These are phyloP conservation scores for Linderniella brevidens DNA, from an alignment of 257 asterid species.

Conservation along the genomic window DNA sequence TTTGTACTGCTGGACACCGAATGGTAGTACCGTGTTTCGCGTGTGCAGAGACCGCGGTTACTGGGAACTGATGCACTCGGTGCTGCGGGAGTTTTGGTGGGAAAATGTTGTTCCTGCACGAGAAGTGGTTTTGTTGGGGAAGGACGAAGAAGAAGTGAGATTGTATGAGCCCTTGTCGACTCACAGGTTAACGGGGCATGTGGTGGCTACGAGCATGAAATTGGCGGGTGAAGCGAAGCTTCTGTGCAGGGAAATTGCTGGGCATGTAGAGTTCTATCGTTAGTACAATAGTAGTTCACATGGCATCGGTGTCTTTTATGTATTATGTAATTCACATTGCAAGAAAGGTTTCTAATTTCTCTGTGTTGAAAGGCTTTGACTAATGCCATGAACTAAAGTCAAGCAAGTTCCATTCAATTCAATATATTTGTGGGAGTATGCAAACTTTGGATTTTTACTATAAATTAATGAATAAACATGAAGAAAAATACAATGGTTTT, in stretches of 20 bases:
- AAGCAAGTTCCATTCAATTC: too few species aligned
- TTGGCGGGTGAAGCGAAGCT: conserved; percentile 61
- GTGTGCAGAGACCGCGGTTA: conserved; percentile 50
- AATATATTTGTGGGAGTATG: too few species aligned
- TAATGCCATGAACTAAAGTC: too few species aligned
- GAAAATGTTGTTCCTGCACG: conserved; percentile 82
- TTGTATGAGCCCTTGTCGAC: conserved; percentile 49
- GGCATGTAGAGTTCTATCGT: conserved; percentile 41
- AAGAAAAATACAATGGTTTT: too few species aligned
- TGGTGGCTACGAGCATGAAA: conserved; percentile 53
- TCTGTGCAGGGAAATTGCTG: conserved; percentile 80
- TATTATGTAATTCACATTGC: too few species aligned
- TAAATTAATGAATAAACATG: too few species aligned
- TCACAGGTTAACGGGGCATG: conserved; percentile 59
- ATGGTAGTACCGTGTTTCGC: conserved; percentile 73
- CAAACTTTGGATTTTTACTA: too few species aligned
- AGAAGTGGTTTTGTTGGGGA: conserved; percentile 47
- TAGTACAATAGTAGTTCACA: too few species aligned
- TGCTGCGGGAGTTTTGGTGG: conserved; percentile 91
- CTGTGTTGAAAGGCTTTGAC: too few species aligned
- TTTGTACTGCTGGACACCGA: conserved; percentile 92
- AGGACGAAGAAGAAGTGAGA: conserved; percentile 57
- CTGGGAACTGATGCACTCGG: conserved; percentile 57
- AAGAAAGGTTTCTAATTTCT: too few species aligned
- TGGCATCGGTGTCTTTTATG: too few species aligned